These are phyloP conservation scores for Fusarium stilboides DNA, from an alignment of 2,329 filamentous ascomycete species.

Conservation along the genomic window DNA sequence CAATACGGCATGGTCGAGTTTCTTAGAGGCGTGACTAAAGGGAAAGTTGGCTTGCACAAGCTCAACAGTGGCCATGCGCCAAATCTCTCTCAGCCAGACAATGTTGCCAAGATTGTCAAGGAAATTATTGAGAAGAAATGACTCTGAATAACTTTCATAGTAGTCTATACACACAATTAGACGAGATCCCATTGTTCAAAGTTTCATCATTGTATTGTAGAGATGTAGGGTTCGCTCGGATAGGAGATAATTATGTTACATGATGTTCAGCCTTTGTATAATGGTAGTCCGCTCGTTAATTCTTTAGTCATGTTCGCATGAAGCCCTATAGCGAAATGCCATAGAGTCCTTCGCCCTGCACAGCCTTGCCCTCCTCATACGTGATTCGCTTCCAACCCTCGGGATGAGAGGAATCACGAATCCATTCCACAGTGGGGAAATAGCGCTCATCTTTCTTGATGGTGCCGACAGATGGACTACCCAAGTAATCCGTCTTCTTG, in stretches of 20 bases:
- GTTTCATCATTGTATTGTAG: too few relatives aligned
- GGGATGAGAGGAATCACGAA: conserved; percentile 71
- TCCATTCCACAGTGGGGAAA: conserved; percentile 79
- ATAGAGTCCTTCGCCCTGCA: conserved; percentile 69
- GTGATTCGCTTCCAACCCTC: conserved; percentile 76
- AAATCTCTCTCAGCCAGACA: conserved; percentile 4
- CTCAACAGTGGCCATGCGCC: conserved; percentile 16
- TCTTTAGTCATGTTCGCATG: background rate
- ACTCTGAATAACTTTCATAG: too few relatives aligned
- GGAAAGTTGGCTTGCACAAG: background rate
- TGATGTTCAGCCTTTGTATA: background rate
- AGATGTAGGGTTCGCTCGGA: background rate
- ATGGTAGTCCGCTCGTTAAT: background rate
- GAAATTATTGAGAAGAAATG: background rate
- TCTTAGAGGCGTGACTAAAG: background rate
- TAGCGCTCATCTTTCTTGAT: conserved; percentile 99
- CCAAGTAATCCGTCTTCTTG: conserved; percentile 97
- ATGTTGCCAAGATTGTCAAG: conserved; percentile 3
- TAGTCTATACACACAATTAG: too few relatives aligned
- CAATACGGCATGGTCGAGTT: conserved; percentile 19
- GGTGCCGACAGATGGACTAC: conserved; percentile 96
- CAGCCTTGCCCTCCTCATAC: conserved; percentile 69
- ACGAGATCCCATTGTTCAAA: too few relatives aligned
- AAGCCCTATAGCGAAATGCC: conserved; percentile 55
- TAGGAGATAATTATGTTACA: conserved; percentile 15